Percentiles rank a stretch among this genome's conserved stretches.
Evolutionary conservation across 2,329 filamentous ascomycete species (phyloP).

Genomic region (Fusarium sp.): DNA sequence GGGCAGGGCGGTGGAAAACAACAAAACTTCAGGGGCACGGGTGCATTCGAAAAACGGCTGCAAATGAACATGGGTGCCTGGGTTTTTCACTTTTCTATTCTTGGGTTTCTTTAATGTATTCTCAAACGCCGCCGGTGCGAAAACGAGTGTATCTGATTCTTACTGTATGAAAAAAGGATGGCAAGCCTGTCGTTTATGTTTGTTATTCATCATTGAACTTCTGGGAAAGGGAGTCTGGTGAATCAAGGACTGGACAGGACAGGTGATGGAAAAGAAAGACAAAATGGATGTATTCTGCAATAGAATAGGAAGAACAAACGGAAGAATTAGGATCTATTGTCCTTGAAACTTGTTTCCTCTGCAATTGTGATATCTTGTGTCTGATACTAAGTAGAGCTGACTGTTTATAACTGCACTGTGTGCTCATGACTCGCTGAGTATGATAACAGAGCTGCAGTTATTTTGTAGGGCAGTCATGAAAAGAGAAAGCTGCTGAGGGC

Average conservation of each 20-base stretch:
- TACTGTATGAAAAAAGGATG: constrained; percentile 35
- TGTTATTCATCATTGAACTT: constrained; percentile 23
- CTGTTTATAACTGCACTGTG: neutral
- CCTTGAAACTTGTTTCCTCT: constrained; percentile 1
- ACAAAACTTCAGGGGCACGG: constrained; percentile 25
- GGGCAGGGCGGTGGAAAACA: constrained; percentile 24
- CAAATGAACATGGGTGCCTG: constrained; percentile 18
- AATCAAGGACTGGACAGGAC: constrained; percentile 13
- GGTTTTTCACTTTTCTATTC: constrained; percentile 2
- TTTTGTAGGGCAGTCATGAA: neutral
- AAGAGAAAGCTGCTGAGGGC: neutral
- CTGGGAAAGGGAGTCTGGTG: constrained; percentile 33
- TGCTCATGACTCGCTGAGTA: neutral
- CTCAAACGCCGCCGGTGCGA: constrained; percentile 17
- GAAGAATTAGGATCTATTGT: constrained; percentile 35
- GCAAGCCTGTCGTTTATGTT: constrained; percentile 9
- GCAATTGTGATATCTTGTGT: neutral
- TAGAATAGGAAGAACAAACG: constrained; percentile 36
- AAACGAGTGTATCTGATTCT: constrained; percentile 27
- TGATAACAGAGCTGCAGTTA: neutral
- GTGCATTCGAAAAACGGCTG: constrained; percentile 29
- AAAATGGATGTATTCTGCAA: constrained; percentile 36
- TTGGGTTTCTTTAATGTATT: constrained; percentile 30
- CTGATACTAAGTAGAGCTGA: neutral
- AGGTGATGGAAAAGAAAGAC: constrained; percentile 33